These are phyloP conservation scores for Dunaliella primolecta DNA, from an alignment of 139 green algal species.

Conservation along the genomic window DNA sequence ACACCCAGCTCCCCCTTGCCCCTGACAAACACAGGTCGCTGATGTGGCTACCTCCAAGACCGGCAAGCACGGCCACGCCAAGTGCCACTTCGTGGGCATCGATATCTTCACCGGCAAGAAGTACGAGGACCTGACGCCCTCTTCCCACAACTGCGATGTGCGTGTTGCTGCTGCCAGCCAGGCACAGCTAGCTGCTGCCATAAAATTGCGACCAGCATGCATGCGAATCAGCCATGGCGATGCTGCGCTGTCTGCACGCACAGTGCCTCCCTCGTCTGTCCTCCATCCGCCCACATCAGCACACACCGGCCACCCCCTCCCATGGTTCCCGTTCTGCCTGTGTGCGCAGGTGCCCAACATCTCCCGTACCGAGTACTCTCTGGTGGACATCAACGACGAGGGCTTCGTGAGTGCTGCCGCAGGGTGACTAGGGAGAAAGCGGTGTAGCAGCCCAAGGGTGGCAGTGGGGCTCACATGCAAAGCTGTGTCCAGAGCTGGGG, in stretches of 20 bases:
- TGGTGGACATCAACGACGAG: slow-evolving; percentile 96
- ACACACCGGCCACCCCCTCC: not conserved
- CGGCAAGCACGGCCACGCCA: slow-evolving; percentile 99
- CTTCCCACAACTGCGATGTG: slow-evolving; percentile 96
- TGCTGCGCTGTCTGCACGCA: slow-evolving; percentile 8
- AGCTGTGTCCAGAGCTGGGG: not conserved
- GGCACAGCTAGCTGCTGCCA: not conserved
- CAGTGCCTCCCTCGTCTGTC: too few species aligned
- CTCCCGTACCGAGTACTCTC: slow-evolving; percentile 85
- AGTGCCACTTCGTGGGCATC: slow-evolving; percentile 96
- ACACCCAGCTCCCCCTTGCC: too few species aligned
- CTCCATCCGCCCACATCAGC: too few species aligned
- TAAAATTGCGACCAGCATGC: too few species aligned
- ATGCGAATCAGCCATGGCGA: not conserved
- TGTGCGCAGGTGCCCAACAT: slow-evolving; percentile 83
- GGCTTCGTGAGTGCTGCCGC: slow-evolving; percentile 77
- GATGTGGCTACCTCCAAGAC: slow-evolving; percentile 99
- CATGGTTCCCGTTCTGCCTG: not conserved
- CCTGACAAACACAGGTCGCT: slow-evolving; percentile 88
- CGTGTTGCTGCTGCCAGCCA: slow-evolving; percentile 16
- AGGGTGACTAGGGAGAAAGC: too few species aligned
- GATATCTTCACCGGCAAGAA: slow-evolving; percentile 99
- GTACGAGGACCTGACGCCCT: slow-evolving; percentile 95
- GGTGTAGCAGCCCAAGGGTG: not conserved
- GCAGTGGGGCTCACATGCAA: not conserved